Percentiles rank a stretch among this genome's conserved stretches.
Conservation (phyloP, 2,329 filamentous ascomycete genomes). For the Aspergillus sp. region DNA sequence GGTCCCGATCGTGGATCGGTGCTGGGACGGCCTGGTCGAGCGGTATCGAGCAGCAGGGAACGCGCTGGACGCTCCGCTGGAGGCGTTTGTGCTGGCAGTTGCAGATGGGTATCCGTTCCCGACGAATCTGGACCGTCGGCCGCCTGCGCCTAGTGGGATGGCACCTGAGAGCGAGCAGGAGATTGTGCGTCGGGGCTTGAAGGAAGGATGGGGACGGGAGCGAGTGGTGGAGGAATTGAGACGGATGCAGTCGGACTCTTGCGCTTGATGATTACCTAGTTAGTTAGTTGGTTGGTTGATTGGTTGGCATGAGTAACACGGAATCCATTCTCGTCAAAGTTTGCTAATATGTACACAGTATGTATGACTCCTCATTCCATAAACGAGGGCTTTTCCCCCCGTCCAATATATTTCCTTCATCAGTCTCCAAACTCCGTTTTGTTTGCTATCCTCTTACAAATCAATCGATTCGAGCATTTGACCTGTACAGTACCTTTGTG, state of each 20-base stretch:
- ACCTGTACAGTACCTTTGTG: background rate
- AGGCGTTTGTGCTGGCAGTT: conserved; percentile 52
- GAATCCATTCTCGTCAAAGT: background rate
- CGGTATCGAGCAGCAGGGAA: conserved; percentile 43
- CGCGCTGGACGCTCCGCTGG: conserved; percentile 40
- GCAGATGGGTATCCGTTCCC: conserved; percentile 63
- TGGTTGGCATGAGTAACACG: background rate
- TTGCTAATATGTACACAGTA: background rate
- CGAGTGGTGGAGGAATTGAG: conserved; percentile 44
- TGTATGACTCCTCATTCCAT: too few species aligned
- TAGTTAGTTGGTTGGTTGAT: background rate
- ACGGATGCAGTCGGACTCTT: conserved; percentile 38
- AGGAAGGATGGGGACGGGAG: conserved; percentile 40
- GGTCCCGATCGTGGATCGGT: conserved; percentile 50
- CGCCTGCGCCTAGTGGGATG: conserved; percentile 58
- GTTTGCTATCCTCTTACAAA: background rate
- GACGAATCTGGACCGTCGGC: conserved; percentile 59
- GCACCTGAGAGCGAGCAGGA: conserved; percentile 61
- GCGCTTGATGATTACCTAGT: conserved; percentile 5
- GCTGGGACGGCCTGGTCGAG: conserved; percentile 54
- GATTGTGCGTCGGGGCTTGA: conserved; percentile 47
- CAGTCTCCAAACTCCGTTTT: background rate
- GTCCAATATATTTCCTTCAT: background rate
- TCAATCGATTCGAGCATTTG: background rate
- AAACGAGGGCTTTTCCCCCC: too few species aligned